Evolutionary conservation across 1,284 basidiomycete species (phyloP), one percentile per base, ranked within the genome.

Genomic region (Pseudozyma tsukubaensis): DNA sequence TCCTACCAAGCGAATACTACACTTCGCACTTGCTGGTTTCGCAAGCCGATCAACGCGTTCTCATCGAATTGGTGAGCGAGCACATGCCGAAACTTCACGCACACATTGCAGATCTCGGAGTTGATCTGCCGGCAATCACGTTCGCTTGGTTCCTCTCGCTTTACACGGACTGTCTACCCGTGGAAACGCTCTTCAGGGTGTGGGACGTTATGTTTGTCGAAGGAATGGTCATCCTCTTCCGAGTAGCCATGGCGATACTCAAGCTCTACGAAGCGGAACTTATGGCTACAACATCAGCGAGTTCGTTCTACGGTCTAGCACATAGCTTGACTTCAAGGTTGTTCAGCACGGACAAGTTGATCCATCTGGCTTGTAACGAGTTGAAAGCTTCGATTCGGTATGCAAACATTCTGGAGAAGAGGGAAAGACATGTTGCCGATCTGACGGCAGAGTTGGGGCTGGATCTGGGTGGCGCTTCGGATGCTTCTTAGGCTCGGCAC

Each of bases 91-190:
- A 89, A 81, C 85, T 97, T 1, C 88, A 91, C 54, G 82, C 86
- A 0, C 94, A 98, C 80, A 88, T 99, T 21, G 88, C 87, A 4
- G 88, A 90, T 16, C 89, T 97, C 0, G 92, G 91, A 2, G 91
- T 98, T 2, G 95, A 99, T 82, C 88, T 99, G 5, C 91, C 92
- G 1, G 94, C 94, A 0, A 93, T 98, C 61, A 97, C 94, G 63
- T 98, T 98, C 86, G 95, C 94, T 3, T 99, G 96, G 96, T 97
- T 98, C 86, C 87, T 99, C 40, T 95, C 93, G 6, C 87, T 99
- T 18, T 99, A 97, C 82, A 97, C 96, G 0, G 94, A 97, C 80
- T 97, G 94, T 85, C 86, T 98, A 4, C 96, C 96, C 4, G 93
- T 97, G 24, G 95, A 97, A 65, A 83, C 82, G 21, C 72, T 84